Base-by-base conservation (phyloP, 768 basidiomycete genomes). In the Suillus tomentosus region DNA sequence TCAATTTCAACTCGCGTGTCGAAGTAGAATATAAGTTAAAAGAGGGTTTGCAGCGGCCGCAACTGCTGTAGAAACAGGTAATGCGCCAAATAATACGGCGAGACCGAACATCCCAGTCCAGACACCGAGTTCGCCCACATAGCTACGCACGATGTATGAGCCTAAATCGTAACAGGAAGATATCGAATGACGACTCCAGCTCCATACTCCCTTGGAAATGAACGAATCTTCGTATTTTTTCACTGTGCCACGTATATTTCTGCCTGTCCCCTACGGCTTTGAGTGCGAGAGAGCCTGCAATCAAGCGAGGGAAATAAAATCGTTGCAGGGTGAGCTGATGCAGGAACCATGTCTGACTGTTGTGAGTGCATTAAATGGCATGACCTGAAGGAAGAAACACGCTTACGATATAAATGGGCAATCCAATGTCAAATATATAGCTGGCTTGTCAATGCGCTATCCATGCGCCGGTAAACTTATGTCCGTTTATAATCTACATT, bases 41-140 rank as follows among this genome's bases (percentile, higher is more conserved):
- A 89, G 55, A 0, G 89, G 90, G 61, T 88, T 88, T 34, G 81
- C 66, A 0, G 78, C 67, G 3, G 77, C 77, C 67, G 81, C 79
- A 43, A 89, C 77, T 19, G 36, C 42, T 34, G 53, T 43, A 9
- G 47, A 45, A 42, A 51, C 60, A 11, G 63, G 47, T 11, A 64
- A 43, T n/a, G 53, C 51, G 13, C 65, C 40, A 2, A 84, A 79
- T 5, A 79, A 66, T 1, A 82, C 77, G 2, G 87, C 84, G 19
- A 90, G 73, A 4, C 82, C 78, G 80, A 85, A 90, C 15, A 91
- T 85, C 2, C 87, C 87, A 1, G 81, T 80, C 87, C 89, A 90
- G 48, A 92, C 79, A 9, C 87, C 85, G 3, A 90, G 81, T 77
- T 92, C 90, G 19, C 85, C 88, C 42, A 89, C 82, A 70, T 91